Evolutionary conservation across 31 red algal genomes (phyloP).

Genomic region (Asparagopsis taxiformis): DNA sequence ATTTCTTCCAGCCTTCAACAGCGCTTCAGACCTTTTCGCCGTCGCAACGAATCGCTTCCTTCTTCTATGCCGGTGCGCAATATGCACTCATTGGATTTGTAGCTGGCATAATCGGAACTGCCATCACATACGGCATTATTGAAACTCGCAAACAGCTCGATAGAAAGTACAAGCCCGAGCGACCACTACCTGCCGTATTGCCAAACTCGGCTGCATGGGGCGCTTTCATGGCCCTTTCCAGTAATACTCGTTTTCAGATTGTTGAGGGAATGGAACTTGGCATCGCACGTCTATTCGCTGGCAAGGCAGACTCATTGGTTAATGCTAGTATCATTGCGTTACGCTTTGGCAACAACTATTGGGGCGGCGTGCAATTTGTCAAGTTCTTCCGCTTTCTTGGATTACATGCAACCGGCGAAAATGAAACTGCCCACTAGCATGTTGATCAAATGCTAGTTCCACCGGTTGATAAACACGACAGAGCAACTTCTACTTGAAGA

Average conservation of each 20-base stretch:
- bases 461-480: too few species aligned
- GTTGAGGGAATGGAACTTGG: constrained; percentile 77
- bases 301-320: constrained; percentile 19
- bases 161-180: constrained; percentile 48
- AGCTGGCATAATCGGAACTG: constrained; percentile 85
- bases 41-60: constrained; percentile 57
- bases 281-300: constrained; percentile 20
- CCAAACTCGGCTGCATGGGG: constrained; percentile 79
- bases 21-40: constrained; percentile 56
- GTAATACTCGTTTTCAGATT: constrained; percentile 82
- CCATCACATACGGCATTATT: constrained; percentile 80
- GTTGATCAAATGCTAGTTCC: too few species aligned
- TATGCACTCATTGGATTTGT: constrained; percentile 86
- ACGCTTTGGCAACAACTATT: constrained; percentile 86
- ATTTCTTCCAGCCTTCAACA: constrained; percentile 74
- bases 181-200: constrained; percentile 77
- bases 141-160: constrained; percentile 64
- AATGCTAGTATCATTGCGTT: constrained; percentile 66
- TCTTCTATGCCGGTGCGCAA: constrained; percentile 73
- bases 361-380: constrained; percentile 92
- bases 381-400: constrained; percentile 88
- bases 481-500: too few species aligned
- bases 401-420: constrained; percentile 59
- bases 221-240: constrained; percentile 80
- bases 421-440: too few species aligned